Evolutionary conservation across 257 asterid genomes (phyloP).

Genomic region (Salvia miltiorrhiza): DNA sequence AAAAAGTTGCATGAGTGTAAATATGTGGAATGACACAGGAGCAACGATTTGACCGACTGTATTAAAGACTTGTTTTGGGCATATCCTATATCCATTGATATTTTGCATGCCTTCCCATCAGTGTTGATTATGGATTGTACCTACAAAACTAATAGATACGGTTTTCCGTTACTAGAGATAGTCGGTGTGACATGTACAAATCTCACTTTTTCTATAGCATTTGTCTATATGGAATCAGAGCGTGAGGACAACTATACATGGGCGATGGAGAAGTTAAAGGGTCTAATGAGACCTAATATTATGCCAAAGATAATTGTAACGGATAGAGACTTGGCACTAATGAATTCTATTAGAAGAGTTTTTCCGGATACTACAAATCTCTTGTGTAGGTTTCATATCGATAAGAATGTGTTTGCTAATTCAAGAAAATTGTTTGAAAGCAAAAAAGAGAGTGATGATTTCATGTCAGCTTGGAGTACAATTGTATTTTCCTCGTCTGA

Average conservation of each 20-base stretch:
- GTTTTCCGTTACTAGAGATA: background rate
- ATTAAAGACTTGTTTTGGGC: no score
- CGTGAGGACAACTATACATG: background rate
- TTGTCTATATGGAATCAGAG: background rate
- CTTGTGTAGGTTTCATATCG: no score
- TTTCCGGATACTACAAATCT: no score
- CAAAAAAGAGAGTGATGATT: background rate
- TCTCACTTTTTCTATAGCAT: background rate
- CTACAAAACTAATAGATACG: background rate
- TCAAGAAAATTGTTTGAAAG: background rate
- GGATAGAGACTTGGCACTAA: background rate
- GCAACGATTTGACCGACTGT: no score
- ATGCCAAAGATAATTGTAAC: background rate
- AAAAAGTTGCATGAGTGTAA: no score
- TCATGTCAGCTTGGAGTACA: background rate
- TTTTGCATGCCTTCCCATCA: background rate
- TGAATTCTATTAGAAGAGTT: no score
- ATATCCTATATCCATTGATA: background rate
- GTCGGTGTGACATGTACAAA: no score
- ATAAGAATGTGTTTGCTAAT: background rate
- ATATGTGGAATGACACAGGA: no score
- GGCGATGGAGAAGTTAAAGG: background rate
- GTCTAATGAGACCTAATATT: background rate
- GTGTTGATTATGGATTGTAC: background rate
- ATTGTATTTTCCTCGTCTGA: background rate